These are phyloP conservation scores for Combretum micranthum DNA, from an alignment of 345 rosid species.

Conservation along the genomic window DNA sequence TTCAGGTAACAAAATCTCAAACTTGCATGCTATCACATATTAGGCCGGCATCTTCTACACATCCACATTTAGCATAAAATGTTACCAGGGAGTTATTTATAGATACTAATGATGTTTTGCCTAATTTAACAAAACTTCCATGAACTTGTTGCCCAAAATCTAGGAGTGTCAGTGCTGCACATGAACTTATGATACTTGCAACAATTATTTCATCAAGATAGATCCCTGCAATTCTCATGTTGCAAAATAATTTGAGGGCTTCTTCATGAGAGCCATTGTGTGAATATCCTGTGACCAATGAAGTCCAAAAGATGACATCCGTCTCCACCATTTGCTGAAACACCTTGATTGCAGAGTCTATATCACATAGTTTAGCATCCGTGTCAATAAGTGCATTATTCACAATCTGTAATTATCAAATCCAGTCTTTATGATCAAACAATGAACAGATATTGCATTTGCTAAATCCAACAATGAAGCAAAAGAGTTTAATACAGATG, in stretches of 20 bases:
- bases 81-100: slow-evolving; percentile 70
- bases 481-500: slow-evolving; percentile 63
- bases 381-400: slow-evolving; percentile 80
- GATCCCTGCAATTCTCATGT: too few species aligned
- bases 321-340: slow-evolving; percentile 54
- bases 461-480: slow-evolving; percentile 36
- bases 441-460: slow-evolving; percentile 50
- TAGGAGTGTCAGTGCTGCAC: slow-evolving; percentile 63
- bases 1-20: too few species aligned
- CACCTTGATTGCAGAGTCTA: slow-evolving; percentile 45
- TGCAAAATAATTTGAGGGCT: too few species aligned
- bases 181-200: slow-evolving; percentile 64
- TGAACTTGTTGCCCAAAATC: slow-evolving; percentile 82
- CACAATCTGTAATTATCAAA: slow-evolving; percentile 50
- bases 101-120: slow-evolving; percentile 49
- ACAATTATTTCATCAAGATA: slow-evolving; percentile 51
- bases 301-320: slow-evolving; percentile 74
- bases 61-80: slow-evolving; percentile 81
- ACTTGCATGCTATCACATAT: too few species aligned
- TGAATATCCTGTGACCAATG: too few species aligned
- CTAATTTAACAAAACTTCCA: slow-evolving; percentile 50
- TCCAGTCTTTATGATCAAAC: slow-evolving; percentile 68
- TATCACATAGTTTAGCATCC: slow-evolving; percentile 69
- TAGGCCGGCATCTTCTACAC: too few species aligned
- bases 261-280: too few species aligned